These are phyloP conservation scores for Boletus insuetus DNA, from an alignment of 768 basidiomycete species.

Conservation along the genomic window DNA sequence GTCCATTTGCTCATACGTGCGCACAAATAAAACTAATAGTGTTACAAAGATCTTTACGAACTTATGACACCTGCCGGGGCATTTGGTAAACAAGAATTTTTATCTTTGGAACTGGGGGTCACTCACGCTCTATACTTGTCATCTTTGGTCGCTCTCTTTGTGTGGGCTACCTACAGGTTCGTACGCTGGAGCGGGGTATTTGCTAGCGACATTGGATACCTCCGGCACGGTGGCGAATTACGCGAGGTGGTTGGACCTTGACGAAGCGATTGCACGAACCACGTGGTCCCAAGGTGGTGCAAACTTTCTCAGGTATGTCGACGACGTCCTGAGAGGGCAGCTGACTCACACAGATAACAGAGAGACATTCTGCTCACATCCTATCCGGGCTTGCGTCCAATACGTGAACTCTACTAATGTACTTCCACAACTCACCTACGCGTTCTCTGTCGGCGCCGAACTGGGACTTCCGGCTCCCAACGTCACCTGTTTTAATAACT, in stretches of 20 bases:
- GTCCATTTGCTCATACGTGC: slow-evolving; percentile 1
- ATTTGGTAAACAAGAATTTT: slow-evolving; percentile 46
- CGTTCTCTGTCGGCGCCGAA: slow-evolving; percentile 47
- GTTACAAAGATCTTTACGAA: slow-evolving; percentile 46
- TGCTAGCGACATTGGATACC: slow-evolving; percentile 48
- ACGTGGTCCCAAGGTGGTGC: slow-evolving; percentile 55
- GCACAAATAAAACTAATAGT: neutral
- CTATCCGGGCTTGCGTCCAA: slow-evolving; percentile 58
- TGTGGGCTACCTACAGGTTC: slow-evolving; percentile 49
- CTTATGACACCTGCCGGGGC: slow-evolving; percentile 54
- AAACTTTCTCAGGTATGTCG: slow-evolving; percentile 47
- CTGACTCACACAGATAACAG: slow-evolving; percentile 24
- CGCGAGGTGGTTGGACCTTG: slow-evolving; percentile 67
- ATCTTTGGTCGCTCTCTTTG: neutral
- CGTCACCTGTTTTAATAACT: slow-evolving; percentile 56
- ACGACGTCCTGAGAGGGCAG: neutral
- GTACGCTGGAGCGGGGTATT: slow-evolving; percentile 62
- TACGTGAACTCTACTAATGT: slow-evolving; percentile 40
- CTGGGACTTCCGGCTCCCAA: slow-evolving; percentile 52
- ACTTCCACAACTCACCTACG: slow-evolving; percentile 44
- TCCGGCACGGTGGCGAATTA: slow-evolving; percentile 42
- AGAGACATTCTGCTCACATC: slow-evolving; percentile 67
- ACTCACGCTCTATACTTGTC: neutral
- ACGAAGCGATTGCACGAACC: slow-evolving; percentile 55
- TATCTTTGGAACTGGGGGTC: neutral